A percentile compares a stretch with the other conserved stretches of the same genome.
phyloP scores from a whole-genome alignment of 2,329 filamentous ascomycete genomes.

The Zasmidium angulare region DNA sequence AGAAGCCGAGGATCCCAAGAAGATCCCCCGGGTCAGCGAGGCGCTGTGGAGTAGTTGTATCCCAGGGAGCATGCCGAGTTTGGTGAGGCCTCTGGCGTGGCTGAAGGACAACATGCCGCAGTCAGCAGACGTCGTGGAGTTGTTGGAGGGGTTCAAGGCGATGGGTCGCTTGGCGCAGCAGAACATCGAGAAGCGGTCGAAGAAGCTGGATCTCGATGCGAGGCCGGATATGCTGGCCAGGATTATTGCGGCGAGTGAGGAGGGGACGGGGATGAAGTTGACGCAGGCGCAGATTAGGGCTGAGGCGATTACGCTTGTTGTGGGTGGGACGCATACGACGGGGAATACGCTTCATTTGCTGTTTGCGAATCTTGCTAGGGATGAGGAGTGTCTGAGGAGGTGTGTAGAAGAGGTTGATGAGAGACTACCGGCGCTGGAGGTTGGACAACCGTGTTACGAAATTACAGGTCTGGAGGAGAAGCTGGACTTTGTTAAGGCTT shows the following conservation, averaged over 20 bases:
- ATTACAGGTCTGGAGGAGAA: constrained; percentile 7
- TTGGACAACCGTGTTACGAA: background rate
- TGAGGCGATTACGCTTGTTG: background rate
- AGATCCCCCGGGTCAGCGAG: constrained; percentile 3
- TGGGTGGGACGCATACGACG: constrained; percentile 9
- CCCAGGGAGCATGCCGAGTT: constrained; percentile 1
- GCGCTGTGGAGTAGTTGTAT: background rate
- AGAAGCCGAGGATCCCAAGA: constrained; percentile 3
- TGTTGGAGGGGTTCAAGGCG: background rate
- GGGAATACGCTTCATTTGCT: constrained; percentile 3
- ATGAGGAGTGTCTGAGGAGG: background rate
- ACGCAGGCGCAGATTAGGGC: background rate
- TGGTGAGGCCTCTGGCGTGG: background rate
- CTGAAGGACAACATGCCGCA: background rate
- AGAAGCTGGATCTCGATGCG: background rate
- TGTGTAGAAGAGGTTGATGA: constrained; percentile 4
- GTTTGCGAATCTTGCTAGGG: constrained; percentile 2
- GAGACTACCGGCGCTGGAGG: background rate
- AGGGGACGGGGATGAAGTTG: background rate
- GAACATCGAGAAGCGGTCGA: background rate
- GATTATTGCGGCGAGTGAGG: background rate
- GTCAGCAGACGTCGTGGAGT: background rate
- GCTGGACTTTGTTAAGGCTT: constrained; percentile 2
- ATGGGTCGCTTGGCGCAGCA: background rate
- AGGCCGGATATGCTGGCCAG: constrained; percentile 5